Percentiles rank a stretch among this genome's conserved stretches.
Conservation (phyloP, 208 protist genomes). For the Novymonas esmeraldas region DNA sequence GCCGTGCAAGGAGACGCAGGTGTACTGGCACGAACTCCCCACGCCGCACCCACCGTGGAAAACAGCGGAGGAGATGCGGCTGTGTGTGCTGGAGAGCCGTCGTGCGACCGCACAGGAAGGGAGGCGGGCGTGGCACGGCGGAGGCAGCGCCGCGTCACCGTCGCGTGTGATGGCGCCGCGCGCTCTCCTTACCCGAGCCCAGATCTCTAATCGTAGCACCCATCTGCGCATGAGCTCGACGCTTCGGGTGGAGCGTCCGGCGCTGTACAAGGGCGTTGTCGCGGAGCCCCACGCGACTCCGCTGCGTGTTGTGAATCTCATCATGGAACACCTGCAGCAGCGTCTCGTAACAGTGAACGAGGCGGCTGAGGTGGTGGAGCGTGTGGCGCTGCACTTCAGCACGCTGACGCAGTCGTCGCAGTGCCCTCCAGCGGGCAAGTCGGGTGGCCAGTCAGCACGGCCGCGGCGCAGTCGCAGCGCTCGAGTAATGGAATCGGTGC, state of each 20-base stretch:
- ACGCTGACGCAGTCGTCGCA: slow-evolving; percentile 34
- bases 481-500: slow-evolving; percentile 12
- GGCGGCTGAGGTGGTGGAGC: slow-evolving; percentile 30
- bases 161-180: background rate
- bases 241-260: slow-evolving; percentile 12
- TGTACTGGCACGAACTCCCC: slow-evolving; percentile 33
- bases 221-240: background rate
- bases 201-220: background rate
- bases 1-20: slow-evolving; percentile 29
- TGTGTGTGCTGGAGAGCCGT: slow-evolving; percentile 15
- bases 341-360: slow-evolving; percentile 27
- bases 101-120: background rate
- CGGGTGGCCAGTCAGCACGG: background rate
- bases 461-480: background rate
- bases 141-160: background rate
- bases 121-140: slow-evolving; percentile 7
- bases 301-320: slow-evolving; percentile 55
- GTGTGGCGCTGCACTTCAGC: slow-evolving; percentile 29
- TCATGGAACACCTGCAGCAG: slow-evolving; percentile 50
- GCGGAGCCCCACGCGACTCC: slow-evolving; percentile 60
- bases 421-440: background rate
- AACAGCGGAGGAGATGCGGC: slow-evolving; percentile 13
- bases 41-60: slow-evolving; percentile 21
- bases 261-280: slow-evolving; percentile 39
- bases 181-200: background rate